phyloP scores from a whole-genome alignment of 352 stramenopile genomes.

The Bremia lactucae region DNA sequence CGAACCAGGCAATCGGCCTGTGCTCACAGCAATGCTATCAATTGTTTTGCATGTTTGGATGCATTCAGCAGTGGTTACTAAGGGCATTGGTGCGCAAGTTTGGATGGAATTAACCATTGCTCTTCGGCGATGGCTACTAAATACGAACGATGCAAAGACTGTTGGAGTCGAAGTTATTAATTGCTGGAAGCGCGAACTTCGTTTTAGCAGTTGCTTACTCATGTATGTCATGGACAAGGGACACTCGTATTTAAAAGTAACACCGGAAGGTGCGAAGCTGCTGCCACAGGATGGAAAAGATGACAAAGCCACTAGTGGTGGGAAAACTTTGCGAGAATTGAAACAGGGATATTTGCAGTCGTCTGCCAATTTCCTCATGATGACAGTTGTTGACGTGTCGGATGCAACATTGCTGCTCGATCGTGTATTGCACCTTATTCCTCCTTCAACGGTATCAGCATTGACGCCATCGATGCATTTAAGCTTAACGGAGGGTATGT shows the following conservation, averaged over 20 bases:
- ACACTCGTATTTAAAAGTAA: conserved; percentile 62
- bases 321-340: conserved; percentile 41
- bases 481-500: conserved; percentile 61
- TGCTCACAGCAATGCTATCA: conserved; percentile 71
- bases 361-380: conserved; percentile 60
- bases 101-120: conserved; percentile 78
- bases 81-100: conserved; percentile 46
- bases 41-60: conserved; percentile 83
- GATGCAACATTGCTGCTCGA: conserved; percentile 73
- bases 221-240: conserved; percentile 76
- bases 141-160: conserved; percentile 38
- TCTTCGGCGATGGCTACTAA: conserved; percentile 70
- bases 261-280: conserved; percentile 39
- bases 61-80: conserved; percentile 52
- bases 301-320: conserved; percentile 11
- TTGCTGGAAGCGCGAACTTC: conserved; percentile 78
- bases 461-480: conserved; percentile 55
- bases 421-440: conserved; percentile 71
- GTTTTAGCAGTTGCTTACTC: conserved; percentile 66
- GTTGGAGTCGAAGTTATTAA: conserved; percentile 62
- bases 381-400: conserved; percentile 35
- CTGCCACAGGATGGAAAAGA: conserved; percentile 35
- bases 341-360: conserved; percentile 66
- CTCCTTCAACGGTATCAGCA: conserved; percentile 50
- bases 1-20: conserved; percentile 41